Evolutionary conservation across 805 yeast genomes (phyloP).

Genomic region (Clavispora phyllophila): DNA sequence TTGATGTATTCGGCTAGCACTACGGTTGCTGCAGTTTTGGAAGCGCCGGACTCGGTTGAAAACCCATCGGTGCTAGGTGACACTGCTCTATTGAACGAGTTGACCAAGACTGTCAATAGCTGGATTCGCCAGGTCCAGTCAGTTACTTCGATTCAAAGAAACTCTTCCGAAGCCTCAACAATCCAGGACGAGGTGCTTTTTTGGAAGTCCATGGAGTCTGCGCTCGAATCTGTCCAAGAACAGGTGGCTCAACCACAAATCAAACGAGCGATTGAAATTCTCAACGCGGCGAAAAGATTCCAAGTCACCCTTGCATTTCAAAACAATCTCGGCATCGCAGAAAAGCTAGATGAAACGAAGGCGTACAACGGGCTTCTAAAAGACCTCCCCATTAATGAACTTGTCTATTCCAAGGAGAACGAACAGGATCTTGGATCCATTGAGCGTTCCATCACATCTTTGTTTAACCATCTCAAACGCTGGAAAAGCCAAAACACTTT

Average conservation of each 20-base stretch:
- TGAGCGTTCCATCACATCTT: constrained; percentile 36
- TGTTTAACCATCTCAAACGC: constrained; percentile 62
- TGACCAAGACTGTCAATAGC: constrained; percentile 64
- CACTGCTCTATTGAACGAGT: constrained; percentile 53
- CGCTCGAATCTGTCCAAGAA: constrained; percentile 48
- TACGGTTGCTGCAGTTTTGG: constrained; percentile 22
- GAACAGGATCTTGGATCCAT: constrained; percentile 36
- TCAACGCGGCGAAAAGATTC: constrained; percentile 69
- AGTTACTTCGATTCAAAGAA: constrained; percentile 49
- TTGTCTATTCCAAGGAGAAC: constrained; percentile 24
- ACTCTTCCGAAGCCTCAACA: constrained; percentile 50
- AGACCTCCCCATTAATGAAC: constrained; percentile 64
- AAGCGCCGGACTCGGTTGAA: constrained; percentile 28
- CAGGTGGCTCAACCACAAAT: constrained; percentile 58
- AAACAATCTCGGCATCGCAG: constrained; percentile 64
- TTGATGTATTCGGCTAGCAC: constrained; percentile 50
- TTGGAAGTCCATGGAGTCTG: constrained; percentile 70
- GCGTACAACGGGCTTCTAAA: constrained; percentile 59
- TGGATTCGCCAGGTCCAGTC: constrained; percentile 68
- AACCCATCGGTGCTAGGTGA: constrained; percentile 28
- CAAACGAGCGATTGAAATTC: constrained; percentile 49
- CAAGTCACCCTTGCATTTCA: constrained; percentile 71
- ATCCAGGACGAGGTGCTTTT: constrained; percentile 63
- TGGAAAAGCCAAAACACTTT: constrained; percentile 49
- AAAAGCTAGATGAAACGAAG: constrained; percentile 45